A percentile compares a stretch with the other conserved stretches of the same genome.
Conservation (phyloP, 148 eudicot species). For the Arbutus unedo region DNA sequence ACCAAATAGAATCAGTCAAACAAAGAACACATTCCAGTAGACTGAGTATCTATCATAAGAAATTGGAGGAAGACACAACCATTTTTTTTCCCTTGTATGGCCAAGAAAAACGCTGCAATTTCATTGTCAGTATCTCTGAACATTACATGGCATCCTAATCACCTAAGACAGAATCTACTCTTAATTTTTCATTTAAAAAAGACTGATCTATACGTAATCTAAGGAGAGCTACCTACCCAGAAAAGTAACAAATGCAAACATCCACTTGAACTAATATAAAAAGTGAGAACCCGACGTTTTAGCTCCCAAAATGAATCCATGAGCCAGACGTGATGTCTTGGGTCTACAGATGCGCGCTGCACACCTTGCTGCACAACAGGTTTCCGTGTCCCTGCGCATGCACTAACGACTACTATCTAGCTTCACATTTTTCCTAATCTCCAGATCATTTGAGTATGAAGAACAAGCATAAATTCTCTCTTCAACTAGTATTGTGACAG, state of each 20-base stretch:
- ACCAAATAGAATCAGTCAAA: too few species aligned
- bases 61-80: too few species aligned
- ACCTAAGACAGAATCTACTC: neutral
- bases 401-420: too few species aligned
- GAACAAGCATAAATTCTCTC: neutral
- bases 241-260: neutral
- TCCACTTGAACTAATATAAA: neutral
- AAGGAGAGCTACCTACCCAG: neutral
- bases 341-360: too few species aligned
- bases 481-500: neutral
- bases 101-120: neutral
- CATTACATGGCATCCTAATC: neutral
- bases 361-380: too few species aligned
- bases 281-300: neutral
- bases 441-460: neutral
- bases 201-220: neutral
- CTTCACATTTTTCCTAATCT: neutral
- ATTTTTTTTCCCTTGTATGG: too few species aligned
- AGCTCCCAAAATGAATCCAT: too few species aligned
- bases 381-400: too few species aligned
- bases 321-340: too few species aligned
- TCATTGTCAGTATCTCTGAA: neutral
- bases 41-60: too few species aligned
- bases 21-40: too few species aligned
- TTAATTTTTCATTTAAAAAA: neutral